Evolutionary conservation across 495 filamentous ascomycete genomes (phyloP).

Genomic region (Tuber umbilicatum): DNA sequence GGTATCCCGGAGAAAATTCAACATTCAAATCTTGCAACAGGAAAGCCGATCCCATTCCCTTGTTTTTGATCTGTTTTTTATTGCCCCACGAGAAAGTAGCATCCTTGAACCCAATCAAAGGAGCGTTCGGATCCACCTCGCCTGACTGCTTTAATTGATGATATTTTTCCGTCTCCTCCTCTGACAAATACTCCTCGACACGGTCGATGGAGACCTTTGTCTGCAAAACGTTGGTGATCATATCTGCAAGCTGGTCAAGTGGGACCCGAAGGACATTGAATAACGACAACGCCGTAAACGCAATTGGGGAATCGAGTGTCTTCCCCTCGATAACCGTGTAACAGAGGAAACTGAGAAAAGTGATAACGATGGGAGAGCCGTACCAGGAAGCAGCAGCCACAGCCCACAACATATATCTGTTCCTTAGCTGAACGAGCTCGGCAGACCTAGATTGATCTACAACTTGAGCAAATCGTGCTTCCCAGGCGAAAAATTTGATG

Average conservation of each 20-base stretch:
- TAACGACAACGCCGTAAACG: slow-evolving; percentile 92
- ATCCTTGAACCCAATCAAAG: slow-evolving; percentile 72
- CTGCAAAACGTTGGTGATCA: slow-evolving; percentile 98
- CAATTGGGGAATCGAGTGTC: slow-evolving; percentile 81
- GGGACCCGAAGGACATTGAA: slow-evolving; percentile 94
- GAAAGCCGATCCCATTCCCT: slow-evolving; percentile 60
- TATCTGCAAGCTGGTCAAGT: slow-evolving; percentile 93
- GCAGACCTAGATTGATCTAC: slow-evolving; percentile 78
- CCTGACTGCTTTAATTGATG: slow-evolving; percentile 66
- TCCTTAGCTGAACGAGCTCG: slow-evolving; percentile 71
- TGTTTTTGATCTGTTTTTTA: slow-evolving; percentile 54
- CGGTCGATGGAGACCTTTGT: slow-evolving; percentile 94
- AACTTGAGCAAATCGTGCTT: slow-evolving; percentile 77
- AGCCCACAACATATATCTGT: slow-evolving; percentile 84
- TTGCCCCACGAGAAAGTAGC: slow-evolving; percentile 86
- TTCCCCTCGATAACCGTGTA: slow-evolving; percentile 91
- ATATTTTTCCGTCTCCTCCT: slow-evolving; percentile 96
- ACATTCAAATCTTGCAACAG: slow-evolving; percentile 73
- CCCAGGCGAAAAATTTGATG: slow-evolving; percentile 99
- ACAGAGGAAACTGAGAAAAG: slow-evolving; percentile 87
- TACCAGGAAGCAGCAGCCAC: slow-evolving; percentile 91
- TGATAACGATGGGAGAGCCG: slow-evolving; percentile 89
- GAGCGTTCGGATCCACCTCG: slow-evolving; percentile 52
- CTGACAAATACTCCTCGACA: slow-evolving; percentile 88
- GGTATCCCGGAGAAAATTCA: slow-evolving; percentile 65